Evolutionary conservation across 192 early-diverging fungal genomes (phyloP).

Genomic region (Jimgerdemannia flammicorona): DNA sequence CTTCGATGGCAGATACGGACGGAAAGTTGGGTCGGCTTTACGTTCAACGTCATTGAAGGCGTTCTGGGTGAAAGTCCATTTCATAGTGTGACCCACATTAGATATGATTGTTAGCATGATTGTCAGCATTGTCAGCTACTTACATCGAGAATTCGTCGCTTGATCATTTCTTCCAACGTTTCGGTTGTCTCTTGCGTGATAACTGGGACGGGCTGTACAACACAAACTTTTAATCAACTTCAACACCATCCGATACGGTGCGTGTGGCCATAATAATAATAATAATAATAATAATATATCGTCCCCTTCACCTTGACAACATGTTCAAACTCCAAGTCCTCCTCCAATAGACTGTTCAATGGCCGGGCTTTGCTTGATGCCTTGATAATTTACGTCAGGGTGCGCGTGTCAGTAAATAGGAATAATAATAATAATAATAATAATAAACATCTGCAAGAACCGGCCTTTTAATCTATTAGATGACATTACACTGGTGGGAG

Average conservation of each 20-base stretch:
- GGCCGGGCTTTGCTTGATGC: constrained; percentile 76
- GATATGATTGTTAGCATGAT: too few relatives aligned
- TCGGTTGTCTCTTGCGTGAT: constrained; percentile 88
- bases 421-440: background rate
- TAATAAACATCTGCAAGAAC: too few relatives aligned
- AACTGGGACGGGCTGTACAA: constrained; percentile 74
- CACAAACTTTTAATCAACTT: too few relatives aligned
- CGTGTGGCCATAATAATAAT: too few relatives aligned
- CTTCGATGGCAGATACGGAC: constrained; percentile 68
- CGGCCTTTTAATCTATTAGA: too few relatives aligned
- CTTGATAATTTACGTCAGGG: background rate
- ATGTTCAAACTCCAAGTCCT: constrained; percentile 89
- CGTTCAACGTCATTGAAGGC: constrained; percentile 94
- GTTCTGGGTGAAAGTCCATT: constrained; percentile 11
- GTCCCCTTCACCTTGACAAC: constrained; percentile 56
- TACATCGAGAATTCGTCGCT: constrained; percentile 82
- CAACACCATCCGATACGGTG: too few relatives aligned
- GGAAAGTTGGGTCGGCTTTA: constrained; percentile 71
- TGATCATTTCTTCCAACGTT: constrained; percentile 91
- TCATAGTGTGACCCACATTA: too few relatives aligned
- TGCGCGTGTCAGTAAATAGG: background rate
- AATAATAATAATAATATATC: background rate
- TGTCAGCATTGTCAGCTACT: background rate
- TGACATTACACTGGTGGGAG: too few relatives aligned
- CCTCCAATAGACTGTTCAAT: constrained; percentile 89